These are phyloP conservation scores for Metroxylon sagu DNA, from an alignment of 176 grass and related monocot species.

Conservation along the genomic window DNA sequence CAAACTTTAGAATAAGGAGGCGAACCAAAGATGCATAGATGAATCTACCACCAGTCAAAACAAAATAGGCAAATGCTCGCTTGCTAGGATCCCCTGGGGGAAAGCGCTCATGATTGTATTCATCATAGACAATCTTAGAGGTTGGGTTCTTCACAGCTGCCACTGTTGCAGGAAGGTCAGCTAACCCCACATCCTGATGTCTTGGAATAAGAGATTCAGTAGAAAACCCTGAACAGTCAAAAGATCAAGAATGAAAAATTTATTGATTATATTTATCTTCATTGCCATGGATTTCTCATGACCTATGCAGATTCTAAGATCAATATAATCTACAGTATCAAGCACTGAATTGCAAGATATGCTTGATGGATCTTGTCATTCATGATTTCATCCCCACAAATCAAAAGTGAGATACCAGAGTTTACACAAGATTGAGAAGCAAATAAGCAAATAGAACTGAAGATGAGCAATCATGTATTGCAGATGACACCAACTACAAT, in stretches of 20 bases:
- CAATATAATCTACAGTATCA: too few species aligned
- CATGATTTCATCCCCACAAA: too few species aligned
- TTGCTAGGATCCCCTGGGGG: slow-evolving; percentile 12
- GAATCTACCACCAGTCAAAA: slow-evolving; percentile 14
- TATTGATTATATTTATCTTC: slow-evolving; percentile 6
- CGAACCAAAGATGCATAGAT: slow-evolving; percentile 13
- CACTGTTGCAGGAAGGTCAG: slow-evolving; percentile 10
- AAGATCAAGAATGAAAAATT: slow-evolving; percentile 9
- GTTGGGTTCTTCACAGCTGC: slow-evolving; percentile 8
- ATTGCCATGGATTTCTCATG: not conserved
- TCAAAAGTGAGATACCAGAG: too few species aligned
- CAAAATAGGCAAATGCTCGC: slow-evolving; percentile 12
- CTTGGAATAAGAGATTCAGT: not conserved
- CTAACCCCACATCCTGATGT: not conserved
- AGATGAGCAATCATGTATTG: too few species aligned
- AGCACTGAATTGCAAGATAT: too few species aligned
- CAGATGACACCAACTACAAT: too few species aligned
- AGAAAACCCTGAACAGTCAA: not conserved
- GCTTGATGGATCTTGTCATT: too few species aligned
- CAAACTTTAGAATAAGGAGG: slow-evolving; percentile 7
- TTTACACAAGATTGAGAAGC: too few species aligned
- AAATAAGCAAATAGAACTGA: too few species aligned
- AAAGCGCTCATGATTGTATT: slow-evolving; percentile 6
- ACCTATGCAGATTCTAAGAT: too few species aligned
- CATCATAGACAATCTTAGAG: slow-evolving; percentile 16